Evolutionary conservation across 208 protist genomes (phyloP).

Genomic region (Wallacemonas sp.): DNA sequence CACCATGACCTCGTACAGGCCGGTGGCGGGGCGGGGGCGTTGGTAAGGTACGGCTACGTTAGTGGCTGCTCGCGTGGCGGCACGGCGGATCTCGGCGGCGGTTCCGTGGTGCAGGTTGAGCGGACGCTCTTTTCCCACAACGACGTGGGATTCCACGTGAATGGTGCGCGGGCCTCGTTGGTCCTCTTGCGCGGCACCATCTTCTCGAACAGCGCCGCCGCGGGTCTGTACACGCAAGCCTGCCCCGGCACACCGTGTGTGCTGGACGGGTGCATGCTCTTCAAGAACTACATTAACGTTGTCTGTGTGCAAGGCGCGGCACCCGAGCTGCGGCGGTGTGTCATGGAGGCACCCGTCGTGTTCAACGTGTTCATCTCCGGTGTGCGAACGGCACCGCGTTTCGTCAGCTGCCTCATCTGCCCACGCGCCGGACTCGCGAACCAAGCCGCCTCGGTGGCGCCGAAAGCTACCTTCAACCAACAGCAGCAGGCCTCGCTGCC

Average conservation of each 20-base stretch:
- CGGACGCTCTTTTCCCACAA: conserved; percentile 18
- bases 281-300: conserved; percentile 36
- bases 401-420: conserved; percentile 25
- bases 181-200: conserved; percentile 4
- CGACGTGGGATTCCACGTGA: conserved; percentile 22
- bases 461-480: not conserved
- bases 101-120: not conserved
- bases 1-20: conserved; percentile 1
- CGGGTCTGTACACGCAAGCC: conserved; percentile 17
- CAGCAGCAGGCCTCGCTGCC: too few species aligned
- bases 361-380: conserved; percentile 24
- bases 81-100: not conserved
- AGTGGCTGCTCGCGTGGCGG: conserved; percentile 17
- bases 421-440: not conserved
- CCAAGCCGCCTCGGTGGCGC: not conserved
- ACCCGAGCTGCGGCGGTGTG: conserved; percentile 5
- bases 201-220: conserved; percentile 21
- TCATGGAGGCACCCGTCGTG: conserved; percentile 28
- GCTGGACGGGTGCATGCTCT: conserved; percentile 10
- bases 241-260: not conserved
- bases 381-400: conserved; percentile 6
- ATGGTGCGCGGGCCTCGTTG: not conserved
- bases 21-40: not conserved
- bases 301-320: conserved; percentile 3
- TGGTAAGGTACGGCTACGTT: conserved; percentile 17